phyloP scores from a whole-genome alignment of 768 basidiomycete species.

The Dictyophora rubrovolvata region DNA sequence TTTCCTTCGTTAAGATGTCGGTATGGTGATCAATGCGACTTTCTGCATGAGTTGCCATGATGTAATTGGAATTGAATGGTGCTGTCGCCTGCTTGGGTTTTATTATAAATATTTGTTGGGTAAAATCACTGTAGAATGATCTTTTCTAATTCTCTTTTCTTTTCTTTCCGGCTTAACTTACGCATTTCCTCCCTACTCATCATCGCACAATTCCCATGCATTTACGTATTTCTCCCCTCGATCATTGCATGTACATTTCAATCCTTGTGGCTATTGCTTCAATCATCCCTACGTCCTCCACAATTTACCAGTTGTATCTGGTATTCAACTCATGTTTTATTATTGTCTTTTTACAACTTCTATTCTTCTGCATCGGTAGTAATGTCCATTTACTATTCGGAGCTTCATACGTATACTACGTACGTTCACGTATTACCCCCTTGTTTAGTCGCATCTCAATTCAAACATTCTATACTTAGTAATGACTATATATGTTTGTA shows the following conservation, averaged over 20 bases:
- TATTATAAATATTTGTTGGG: not conserved
- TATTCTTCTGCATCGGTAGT: too few species aligned
- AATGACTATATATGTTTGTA: too few species aligned
- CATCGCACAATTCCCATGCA: not conserved
- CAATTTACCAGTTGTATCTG: too few species aligned
- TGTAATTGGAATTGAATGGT: not conserved
- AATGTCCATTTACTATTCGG: too few species aligned
- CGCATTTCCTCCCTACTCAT: not conserved
- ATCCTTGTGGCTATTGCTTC: not conserved
- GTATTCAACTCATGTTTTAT: not conserved
- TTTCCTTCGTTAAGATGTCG: conserved; percentile 61
- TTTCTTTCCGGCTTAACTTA: not conserved
- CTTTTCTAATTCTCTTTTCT: not conserved
- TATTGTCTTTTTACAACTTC: not conserved
- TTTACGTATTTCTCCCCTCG: not conserved
- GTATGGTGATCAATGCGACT: conserved; percentile 84
- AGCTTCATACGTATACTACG: too few species aligned
- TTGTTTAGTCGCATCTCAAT: too few species aligned
- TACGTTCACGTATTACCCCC: too few species aligned
- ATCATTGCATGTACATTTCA: not conserved
- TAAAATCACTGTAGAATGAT: not conserved
- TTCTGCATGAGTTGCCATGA: conserved; percentile 47
- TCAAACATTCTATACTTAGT: too few species aligned
- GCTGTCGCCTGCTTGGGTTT: not conserved
- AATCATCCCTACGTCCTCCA: not conserved